Percentiles rank a stretch among this genome's conserved stretches.
phyloP scores from a whole-genome alignment of 768 basidiomycete species.

The Lactifluus rugatus region DNA sequence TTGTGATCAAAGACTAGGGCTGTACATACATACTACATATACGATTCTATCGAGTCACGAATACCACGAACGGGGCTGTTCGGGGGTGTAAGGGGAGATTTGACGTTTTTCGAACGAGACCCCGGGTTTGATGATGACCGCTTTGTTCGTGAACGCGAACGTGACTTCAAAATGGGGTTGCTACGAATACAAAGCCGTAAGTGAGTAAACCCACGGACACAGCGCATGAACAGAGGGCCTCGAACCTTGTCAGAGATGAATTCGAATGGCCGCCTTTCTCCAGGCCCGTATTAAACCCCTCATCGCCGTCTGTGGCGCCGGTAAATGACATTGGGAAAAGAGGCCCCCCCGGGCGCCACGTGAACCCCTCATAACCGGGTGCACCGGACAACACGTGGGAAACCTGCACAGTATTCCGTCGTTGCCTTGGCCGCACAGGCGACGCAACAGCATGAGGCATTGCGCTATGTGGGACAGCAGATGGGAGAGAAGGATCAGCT shows the following conservation, averaged over 20 bases:
- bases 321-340: constrained; percentile 19
- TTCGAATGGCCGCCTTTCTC: constrained; percentile 7
- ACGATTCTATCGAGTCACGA: constrained; percentile 2
- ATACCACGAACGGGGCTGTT: constrained; percentile 11
- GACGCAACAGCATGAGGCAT: constrained; percentile 14
- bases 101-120: constrained; percentile 9
- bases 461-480: constrained; percentile 5
- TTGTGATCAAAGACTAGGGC: background rate
- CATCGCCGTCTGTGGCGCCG: constrained; percentile 4
- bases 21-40: background rate
- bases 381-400: constrained; percentile 20
- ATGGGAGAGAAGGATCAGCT: constrained; percentile 14
- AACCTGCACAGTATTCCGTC: constrained; percentile 16
- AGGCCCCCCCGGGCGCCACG: constrained; percentile 20
- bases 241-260: constrained; percentile 13
- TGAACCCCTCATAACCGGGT: constrained; percentile 19
- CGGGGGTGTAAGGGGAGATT: constrained; percentile 8
- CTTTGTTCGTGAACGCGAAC: constrained; percentile 13
- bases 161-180: constrained; percentile 13
- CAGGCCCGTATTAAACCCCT: constrained; percentile 4
- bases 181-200: constrained; percentile 3
- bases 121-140: background rate
- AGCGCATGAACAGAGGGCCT: background rate
- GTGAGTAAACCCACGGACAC: constrained; percentile 13
- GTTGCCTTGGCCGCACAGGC: constrained; percentile 12